A percentile compares a stretch with the other conserved stretches of the same genome.
Conservation (phyloP, 148 eudicot species). For the Silene uniflora region DNA sequence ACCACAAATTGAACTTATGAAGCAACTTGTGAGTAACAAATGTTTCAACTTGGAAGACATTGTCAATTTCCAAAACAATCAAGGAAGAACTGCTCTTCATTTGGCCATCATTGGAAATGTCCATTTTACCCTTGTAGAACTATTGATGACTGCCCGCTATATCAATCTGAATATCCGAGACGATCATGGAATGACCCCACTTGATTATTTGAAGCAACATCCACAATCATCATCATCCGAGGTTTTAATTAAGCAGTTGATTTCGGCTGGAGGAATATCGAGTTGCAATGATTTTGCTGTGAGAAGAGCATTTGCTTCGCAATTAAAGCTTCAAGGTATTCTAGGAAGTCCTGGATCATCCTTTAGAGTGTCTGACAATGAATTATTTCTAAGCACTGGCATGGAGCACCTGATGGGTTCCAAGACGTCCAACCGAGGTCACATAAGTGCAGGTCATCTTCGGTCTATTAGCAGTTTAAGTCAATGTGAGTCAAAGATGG, state of each 20-base stretch:
- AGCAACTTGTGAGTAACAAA: constrained; percentile 43
- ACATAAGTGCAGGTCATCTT: constrained; percentile 20
- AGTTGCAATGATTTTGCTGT: constrained; percentile 59
- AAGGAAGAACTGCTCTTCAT: constrained; percentile 82
- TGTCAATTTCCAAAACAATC: constrained; percentile 47
- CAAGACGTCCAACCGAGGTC: not conserved
- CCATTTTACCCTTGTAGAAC: constrained; percentile 63
- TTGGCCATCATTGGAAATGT: constrained; percentile 69
- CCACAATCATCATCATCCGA: constrained; percentile 75
- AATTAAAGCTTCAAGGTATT: constrained; percentile 60
- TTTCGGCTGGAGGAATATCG: constrained; percentile 85
- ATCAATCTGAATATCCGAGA: constrained; percentile 66
- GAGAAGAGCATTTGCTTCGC: constrained; percentile 72
- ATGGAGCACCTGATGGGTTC: constrained; percentile 37
- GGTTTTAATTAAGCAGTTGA: constrained; percentile 53
- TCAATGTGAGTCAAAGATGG: constrained; percentile 34
- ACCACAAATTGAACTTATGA: constrained; percentile 73
- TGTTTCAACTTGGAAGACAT: constrained; percentile 46
- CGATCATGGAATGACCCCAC: constrained; percentile 67
- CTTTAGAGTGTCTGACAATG: constrained; percentile 61
- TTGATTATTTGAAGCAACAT: constrained; percentile 73
- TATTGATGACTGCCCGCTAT: constrained; percentile 55
- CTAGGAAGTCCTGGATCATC: constrained; percentile 85
- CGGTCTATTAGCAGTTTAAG: constrained; percentile 33
- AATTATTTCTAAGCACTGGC: constrained; percentile 56